phyloP scores from a whole-genome alignment of 2,329 filamentous ascomycete species.

The Colletotrichum liaoningense region DNA sequence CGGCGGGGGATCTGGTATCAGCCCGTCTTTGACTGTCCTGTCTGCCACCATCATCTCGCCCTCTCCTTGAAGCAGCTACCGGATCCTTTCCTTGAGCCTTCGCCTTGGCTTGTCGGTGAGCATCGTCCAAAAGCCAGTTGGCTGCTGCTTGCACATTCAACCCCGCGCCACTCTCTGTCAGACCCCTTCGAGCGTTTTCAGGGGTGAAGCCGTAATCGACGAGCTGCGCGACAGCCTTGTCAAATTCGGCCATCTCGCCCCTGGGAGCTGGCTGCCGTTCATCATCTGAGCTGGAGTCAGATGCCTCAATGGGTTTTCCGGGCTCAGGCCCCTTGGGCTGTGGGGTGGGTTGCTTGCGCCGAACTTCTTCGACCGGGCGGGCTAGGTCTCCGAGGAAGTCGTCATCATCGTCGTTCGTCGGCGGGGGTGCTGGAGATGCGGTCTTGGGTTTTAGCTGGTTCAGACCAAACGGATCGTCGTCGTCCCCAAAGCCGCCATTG shows the following conservation, averaged over 20 bases:
- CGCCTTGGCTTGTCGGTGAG: constrained; percentile 84
- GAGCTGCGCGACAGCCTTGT: constrained; percentile 86
- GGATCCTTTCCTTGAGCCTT: constrained; percentile 69
- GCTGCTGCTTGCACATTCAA: constrained; percentile 88
- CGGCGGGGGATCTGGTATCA: constrained; percentile 67
- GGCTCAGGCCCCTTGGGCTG: constrained; percentile 58
- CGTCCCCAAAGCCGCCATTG: constrained; percentile 64
- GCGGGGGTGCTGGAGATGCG: constrained; percentile 42
- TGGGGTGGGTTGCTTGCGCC: constrained; percentile 55
- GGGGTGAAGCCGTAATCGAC: constrained; percentile 94
- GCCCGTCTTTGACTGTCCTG: constrained; percentile 43
- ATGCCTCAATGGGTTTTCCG: constrained; percentile 66
- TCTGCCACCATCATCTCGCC: constrained; percentile 46
- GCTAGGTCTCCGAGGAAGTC: constrained; percentile 75
- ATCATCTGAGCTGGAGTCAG: constrained; percentile 59
- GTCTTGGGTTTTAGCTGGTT: constrained; percentile 67
- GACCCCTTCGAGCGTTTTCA: constrained; percentile 83
- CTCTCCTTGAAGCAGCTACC: constrained; percentile 52
- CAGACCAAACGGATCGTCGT: constrained; percentile 91
- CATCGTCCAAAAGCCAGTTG: constrained; percentile 90
- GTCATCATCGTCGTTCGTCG: constrained; percentile 57
- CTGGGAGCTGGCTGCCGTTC: constrained; percentile 48
- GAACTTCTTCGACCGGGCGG: constrained; percentile 73
- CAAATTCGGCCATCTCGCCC: constrained; percentile 60
- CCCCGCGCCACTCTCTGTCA: constrained; percentile 83